A percentile compares a stretch with the other conserved stretches of the same genome.
Conservation (phyloP, 2,329 filamentous ascomycete genomes). For the Akanthomyces muscarius region DNA sequence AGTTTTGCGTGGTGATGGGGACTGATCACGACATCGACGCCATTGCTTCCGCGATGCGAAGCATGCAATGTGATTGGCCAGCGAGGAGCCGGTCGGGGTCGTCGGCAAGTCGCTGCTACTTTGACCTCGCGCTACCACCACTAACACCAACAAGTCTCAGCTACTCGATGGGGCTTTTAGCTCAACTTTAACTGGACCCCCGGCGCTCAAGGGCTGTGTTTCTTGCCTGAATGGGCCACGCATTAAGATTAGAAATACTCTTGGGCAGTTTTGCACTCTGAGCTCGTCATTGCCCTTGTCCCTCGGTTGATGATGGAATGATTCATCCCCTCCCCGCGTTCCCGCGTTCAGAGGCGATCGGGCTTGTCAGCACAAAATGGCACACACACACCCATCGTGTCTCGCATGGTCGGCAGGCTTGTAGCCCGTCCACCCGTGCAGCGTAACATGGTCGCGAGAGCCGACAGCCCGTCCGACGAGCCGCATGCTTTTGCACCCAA, state of each 20-base stretch:
- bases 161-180: constrained; percentile 15
- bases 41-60: constrained; percentile 45
- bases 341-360: background rate
- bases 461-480: constrained; percentile 13
- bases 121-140: background rate
- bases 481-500: background rate
- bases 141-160: background rate
- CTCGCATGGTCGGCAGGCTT: background rate
- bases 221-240: constrained; percentile 12
- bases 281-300: constrained; percentile 11
- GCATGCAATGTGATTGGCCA: constrained; percentile 34
- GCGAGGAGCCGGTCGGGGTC: constrained; percentile 10
- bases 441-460: background rate
- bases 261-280: background rate
- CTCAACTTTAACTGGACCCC: constrained; percentile 12
- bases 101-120: constrained; percentile 15
- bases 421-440: background rate
- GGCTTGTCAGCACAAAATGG: background rate
- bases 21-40: constrained; percentile 51
- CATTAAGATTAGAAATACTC: constrained; percentile 17
- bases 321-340: background rate
- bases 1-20: constrained; percentile 29
- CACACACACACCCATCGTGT: background rate
- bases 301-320: background rate
- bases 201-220: constrained; percentile 7